phyloP scores from a whole-genome alignment of 1,139 yeast species.

The Pichia sp. region DNA sequence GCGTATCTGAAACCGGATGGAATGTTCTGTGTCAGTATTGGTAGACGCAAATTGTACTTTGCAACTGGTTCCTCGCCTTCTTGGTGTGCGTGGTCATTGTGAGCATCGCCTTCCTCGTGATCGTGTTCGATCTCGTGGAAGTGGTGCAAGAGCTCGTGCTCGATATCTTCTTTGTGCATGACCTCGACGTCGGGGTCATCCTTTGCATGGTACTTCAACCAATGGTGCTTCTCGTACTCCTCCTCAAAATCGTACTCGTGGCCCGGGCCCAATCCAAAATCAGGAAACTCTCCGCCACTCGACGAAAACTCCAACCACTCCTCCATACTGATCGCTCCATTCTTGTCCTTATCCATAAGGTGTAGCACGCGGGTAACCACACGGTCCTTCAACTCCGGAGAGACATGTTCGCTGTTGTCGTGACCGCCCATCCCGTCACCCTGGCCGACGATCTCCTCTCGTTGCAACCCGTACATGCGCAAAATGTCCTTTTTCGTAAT shows the following conservation, averaged over 20 bases:
- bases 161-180: slow-evolving; percentile 85
- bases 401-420: slow-evolving; percentile 54
- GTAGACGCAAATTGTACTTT: slow-evolving; percentile 23
- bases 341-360: slow-evolving; percentile 61
- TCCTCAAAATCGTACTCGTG: slow-evolving; percentile 93
- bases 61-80: slow-evolving; percentile 10
- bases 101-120: slow-evolving; percentile 21
- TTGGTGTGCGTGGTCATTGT: slow-evolving; percentile 12
- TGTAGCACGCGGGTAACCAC: slow-evolving; percentile 54
- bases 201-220: slow-evolving; percentile 80
- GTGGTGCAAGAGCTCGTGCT: slow-evolving; percentile 84
- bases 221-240: slow-evolving; percentile 92
- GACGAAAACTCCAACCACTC: slow-evolving; percentile 68
- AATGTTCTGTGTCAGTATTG: slow-evolving; percentile 37
- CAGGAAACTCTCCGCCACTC: slow-evolving; percentile 76
- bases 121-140: slow-evolving; percentile 84
- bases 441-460: slow-evolving; percentile 73
- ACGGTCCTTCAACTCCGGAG: slow-evolving; percentile 48
- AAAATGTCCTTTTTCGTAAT: slow-evolving; percentile 66
- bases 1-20: slow-evolving; percentile 21
- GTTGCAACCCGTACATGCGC: slow-evolving; percentile 71
- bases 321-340: slow-evolving; percentile 56
- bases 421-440: slow-evolving; percentile 89
- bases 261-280: slow-evolving; percentile 93
- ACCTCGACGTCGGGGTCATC: slow-evolving; percentile 75